Evolutionary conservation across 2,329 filamentous ascomycete species (phyloP), one percentile per base, ranked within the genome.

Genomic region (Curvularia verruculosa): DNA sequence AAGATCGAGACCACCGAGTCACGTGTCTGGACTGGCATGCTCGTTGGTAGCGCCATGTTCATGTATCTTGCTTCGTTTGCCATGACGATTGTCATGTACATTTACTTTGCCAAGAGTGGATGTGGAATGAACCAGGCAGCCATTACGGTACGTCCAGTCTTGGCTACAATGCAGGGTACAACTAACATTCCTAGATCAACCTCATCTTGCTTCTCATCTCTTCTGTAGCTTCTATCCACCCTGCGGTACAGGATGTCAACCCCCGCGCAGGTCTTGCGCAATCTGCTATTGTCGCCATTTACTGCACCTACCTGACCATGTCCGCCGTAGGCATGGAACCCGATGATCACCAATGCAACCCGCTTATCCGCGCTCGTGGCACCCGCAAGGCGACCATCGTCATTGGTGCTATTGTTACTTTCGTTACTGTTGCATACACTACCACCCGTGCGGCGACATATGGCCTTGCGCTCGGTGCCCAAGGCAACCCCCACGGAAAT

Each of bases 311-410:
- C 74, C 86, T 99, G 53, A 99, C 95, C 65, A 92, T 99, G 87
- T 97, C 93, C 2, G 95, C 95, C 24, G 95, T 99, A 1, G 96
- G 92, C 53, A 98, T 99, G 95, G 94, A 99, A 71, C 95, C 95
- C 0, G 94, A 98, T 76, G 88, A 97, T 80, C 89, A 91, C 68
- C 85, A 91, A 64, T 99, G 95, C 85, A 99, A 99, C 78, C 95
- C 95, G 8, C 84, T 99, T 29, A 83, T 97, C 59, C 87, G 86
- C 51, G 93, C 92, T 7, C 90, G 90, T 60, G 92, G 91, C 58
- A 95, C 94, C 9, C 87, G 95, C 60, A 96, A 90, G 7, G 95
- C 92, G 1, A 96, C 92, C 26, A 87, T 98, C 58, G 87, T 99
- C 47, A 86, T 99, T 62, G 95, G 95, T 58, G 95, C 95, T 28